Percentiles rank a stretch among this genome's conserved stretches.
Evolutionary conservation across 2,329 filamentous ascomycete species (phyloP).

Genomic region (Colletotrichum sp.): DNA sequence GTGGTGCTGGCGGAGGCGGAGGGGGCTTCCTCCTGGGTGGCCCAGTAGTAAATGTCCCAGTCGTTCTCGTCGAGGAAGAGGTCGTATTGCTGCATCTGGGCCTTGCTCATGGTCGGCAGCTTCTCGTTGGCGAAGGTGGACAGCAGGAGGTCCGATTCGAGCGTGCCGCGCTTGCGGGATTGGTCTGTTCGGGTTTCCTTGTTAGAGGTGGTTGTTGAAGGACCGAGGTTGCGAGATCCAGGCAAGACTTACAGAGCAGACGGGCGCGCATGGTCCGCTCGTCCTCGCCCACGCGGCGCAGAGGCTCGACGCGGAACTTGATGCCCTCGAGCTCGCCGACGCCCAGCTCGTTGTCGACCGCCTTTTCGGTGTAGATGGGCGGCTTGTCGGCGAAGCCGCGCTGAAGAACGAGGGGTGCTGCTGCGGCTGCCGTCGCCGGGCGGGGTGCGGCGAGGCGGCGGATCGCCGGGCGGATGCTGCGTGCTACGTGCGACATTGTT

Average conservation of each 20-base stretch:
- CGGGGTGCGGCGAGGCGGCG: slow-evolving; percentile 19
- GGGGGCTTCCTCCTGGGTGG: slow-evolving; percentile 76
- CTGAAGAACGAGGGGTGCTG: slow-evolving; percentile 19
- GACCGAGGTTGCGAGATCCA: neutral
- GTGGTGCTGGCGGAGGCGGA: slow-evolving; percentile 45
- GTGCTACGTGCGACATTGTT: slow-evolving; percentile 16
- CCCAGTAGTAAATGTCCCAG: slow-evolving; percentile 99
- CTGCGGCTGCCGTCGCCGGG: slow-evolving; percentile 18
- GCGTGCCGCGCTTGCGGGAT: slow-evolving; percentile 92
- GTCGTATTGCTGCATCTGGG: slow-evolving; percentile 85
- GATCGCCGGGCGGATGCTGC: slow-evolving; percentile 25
- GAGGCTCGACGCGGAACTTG: slow-evolving; percentile 87
- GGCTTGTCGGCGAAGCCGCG: slow-evolving; percentile 28
- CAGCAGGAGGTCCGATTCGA: slow-evolving; percentile 94
- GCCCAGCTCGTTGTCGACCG: slow-evolving; percentile 61
- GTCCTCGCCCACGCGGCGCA: slow-evolving; percentile 85
- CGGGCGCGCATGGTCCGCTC: slow-evolving; percentile 85
- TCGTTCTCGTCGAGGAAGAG: slow-evolving; percentile 97
- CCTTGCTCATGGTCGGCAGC: slow-evolving; percentile 73
- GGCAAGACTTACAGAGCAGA: slow-evolving; percentile 63
- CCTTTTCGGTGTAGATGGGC: slow-evolving; percentile 14
- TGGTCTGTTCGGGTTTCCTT: slow-evolving; percentile 69
- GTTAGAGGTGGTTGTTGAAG: neutral
- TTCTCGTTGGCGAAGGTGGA: slow-evolving; percentile 90
- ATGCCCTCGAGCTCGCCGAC: slow-evolving; percentile 90